Conservation (phyloP, 129 eudicot genomes). For the Tagetes erecta region DNA sequence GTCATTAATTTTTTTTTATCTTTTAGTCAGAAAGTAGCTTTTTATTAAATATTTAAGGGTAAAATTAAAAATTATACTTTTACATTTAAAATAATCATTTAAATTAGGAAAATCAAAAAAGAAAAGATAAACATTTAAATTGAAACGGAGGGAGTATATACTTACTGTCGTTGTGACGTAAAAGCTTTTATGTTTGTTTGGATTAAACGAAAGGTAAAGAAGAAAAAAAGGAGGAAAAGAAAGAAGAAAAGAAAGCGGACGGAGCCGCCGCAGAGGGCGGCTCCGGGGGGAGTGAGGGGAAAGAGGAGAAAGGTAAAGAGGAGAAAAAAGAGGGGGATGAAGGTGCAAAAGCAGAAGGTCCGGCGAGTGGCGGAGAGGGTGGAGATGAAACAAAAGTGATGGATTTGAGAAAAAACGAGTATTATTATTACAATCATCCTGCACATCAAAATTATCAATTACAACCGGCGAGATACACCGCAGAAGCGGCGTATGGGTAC, state of each 20-base stretch:
- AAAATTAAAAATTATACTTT: no score
- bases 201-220: slow-evolving; percentile 14
- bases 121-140: no score
- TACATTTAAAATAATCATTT: no score
- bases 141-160: no score
- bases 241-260: slow-evolving; percentile 32
- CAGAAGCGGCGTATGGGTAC: slow-evolving; percentile 54
- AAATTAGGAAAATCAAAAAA: no score
- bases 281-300: slow-evolving; percentile 29
- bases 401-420: slow-evolving; percentile 69
- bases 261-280: slow-evolving; percentile 29
- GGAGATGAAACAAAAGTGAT: slow-evolving; percentile 38
- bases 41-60: no score
- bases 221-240: slow-evolving; percentile 40
- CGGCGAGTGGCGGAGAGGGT: slow-evolving; percentile 21
- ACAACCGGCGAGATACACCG: slow-evolving; percentile 50
- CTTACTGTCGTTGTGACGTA: no score
- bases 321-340: slow-evolving; percentile 33
- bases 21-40: no score
- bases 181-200: no score
- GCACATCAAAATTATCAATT: slow-evolving; percentile 46
- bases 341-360: slow-evolving; percentile 20
- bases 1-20: no score
- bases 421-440: slow-evolving; percentile 42
- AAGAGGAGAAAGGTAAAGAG: slow-evolving; percentile 29